Conservation (phyloP, 306 rosid genomes). For the Cucumis melo region DNA sequence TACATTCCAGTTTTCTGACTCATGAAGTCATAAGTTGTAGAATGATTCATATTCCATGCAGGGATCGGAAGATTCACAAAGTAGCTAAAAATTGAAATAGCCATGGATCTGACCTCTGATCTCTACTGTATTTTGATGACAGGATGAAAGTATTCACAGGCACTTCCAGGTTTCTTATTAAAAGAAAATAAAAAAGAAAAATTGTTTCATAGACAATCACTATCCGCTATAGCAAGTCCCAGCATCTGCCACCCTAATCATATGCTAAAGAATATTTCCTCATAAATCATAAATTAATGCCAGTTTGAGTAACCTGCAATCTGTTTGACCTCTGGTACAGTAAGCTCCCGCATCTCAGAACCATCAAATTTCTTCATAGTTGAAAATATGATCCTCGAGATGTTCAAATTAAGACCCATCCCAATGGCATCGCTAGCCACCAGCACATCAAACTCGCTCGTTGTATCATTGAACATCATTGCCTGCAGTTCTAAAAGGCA, state of each 20-base stretch:
- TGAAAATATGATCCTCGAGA: conserved; percentile 90
- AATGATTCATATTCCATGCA: neutral
- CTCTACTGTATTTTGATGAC: neutral
- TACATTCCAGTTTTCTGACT: neutral
- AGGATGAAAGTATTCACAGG: neutral
- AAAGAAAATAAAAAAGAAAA: neutral
- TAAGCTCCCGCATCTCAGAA: conserved; percentile 50
- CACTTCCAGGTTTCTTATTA: neutral
- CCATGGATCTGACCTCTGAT: neutral
- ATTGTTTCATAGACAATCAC: neutral
- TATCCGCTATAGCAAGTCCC: neutral
- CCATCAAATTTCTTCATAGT: conserved; percentile 78
- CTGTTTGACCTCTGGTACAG: conserved; percentile 79
- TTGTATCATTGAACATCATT: conserved; percentile 69
- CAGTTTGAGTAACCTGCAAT: conserved; percentile 53
- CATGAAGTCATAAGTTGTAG: neutral
- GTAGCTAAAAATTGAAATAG: neutral
- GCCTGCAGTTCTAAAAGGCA: conserved; percentile 70
- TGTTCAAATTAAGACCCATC: conserved; percentile 97
- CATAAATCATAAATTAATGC: neutral
- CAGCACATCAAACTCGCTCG: conserved; percentile 87
- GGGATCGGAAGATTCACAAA: neutral
- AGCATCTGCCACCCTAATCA: neutral
- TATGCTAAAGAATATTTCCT: neutral
- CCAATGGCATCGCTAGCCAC: conserved; percentile 97